Evolutionary conservation across 306 rosid genomes (phyloP), one percentile per base, ranked within the genome.

Genomic region (Hippophae tibetana): DNA sequence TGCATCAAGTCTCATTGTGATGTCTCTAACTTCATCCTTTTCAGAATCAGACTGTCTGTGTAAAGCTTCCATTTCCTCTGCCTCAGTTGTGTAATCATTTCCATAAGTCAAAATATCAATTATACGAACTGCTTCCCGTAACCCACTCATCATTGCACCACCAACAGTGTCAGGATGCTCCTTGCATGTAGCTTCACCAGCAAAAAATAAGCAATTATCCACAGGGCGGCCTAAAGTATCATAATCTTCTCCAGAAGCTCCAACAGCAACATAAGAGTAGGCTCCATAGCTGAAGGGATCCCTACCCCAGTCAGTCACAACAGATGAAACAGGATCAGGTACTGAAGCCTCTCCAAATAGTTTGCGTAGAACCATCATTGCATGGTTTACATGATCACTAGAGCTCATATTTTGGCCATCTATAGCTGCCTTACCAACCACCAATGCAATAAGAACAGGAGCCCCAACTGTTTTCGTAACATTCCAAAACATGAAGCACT

Each of bases 151-250:
- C 97, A 93, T 93, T 42, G 99, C 99, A 79, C 99, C 99, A 73
- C 99, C 99, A 62, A 93, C 99, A 6, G 99, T 93, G 81, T 93
- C 99, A 54, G 99, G 99, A 72, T 93, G 99, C 88, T 93, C 99
- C 85, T 93, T 93, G 81, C 99, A 93, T 56, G 99, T 93, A 74
- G 99, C 99, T 81, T 93, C 99, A 58, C 99, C 99, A 66, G 99
- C 95, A 72, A 93, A 93, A 81, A 93, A 93, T 78, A 93, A 81
- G 82, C 95, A 80, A 73, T 81, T 84, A 66, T 84, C 94, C 59
- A 93, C 86, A 77, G 97, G 97, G 69, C 84, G 82, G 57, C 93
- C 97, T 72, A 93, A 54, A 64, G 86, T 76, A 75, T 93, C 99
- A 57, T 93, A 93, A 66, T 93, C 99, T 82, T 89, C 93, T 69